Conservation (phyloP, 2,329 filamentous ascomycete species). For the Leptographium radiaticola region DNA sequence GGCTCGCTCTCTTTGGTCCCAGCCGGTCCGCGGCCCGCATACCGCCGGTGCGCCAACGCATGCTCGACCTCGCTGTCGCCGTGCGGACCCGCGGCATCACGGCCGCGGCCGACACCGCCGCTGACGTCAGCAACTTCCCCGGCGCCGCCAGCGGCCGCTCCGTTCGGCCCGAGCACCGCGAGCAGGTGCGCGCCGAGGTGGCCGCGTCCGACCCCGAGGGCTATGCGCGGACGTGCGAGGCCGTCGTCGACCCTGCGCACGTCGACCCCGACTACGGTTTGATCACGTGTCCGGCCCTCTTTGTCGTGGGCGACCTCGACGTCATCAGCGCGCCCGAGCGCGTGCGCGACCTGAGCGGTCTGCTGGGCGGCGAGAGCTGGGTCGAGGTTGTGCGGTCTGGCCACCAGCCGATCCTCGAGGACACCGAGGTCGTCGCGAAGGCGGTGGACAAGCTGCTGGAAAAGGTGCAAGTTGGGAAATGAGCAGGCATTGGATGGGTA, state of each 20-base stretch:
- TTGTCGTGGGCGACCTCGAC: constrained; percentile 20
- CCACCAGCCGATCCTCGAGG: constrained; percentile 10
- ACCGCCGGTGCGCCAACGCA: constrained; percentile 17
- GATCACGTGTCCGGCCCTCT: constrained; percentile 17
- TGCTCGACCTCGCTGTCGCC: constrained; percentile 16
- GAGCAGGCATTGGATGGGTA: no score
- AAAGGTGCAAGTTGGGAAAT: background rate
- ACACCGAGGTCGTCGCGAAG: background rate
- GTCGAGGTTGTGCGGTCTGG: constrained; percentile 8
- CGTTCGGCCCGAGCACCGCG: constrained; percentile 3
- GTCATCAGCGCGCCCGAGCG: constrained; percentile 17
- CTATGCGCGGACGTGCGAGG: constrained; percentile 20
- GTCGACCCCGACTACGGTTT: constrained; percentile 18
- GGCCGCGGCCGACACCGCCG: constrained; percentile 15
- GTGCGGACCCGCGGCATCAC: constrained; percentile 17
- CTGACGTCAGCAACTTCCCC: constrained; percentile 18
- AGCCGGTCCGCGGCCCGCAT: constrained; percentile 19
- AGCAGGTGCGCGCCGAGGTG: constrained; percentile 17
- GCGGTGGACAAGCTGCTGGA: constrained; percentile 2
- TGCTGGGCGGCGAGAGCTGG: constrained; percentile 18
- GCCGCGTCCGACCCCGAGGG: constrained; percentile 18
- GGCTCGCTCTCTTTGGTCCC: constrained; percentile 19
- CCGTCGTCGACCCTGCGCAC: constrained; percentile 16
- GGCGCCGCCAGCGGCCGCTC: constrained; percentile 11
- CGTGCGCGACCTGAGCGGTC: constrained; percentile 14